phyloP scores from a whole-genome alignment of 345 rosid genomes.

The Lenwebbia sp. region DNA sequence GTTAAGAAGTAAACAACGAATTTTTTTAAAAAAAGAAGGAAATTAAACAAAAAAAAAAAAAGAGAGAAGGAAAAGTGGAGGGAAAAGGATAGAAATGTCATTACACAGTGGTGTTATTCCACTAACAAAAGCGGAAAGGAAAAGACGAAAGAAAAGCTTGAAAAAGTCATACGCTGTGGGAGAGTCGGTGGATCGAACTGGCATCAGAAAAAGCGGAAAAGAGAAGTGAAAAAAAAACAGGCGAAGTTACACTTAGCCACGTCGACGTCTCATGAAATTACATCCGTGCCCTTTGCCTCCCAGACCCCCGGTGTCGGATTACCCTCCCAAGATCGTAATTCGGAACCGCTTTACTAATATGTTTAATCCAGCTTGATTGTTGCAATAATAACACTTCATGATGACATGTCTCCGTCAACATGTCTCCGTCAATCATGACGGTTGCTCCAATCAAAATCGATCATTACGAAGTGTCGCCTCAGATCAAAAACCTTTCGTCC shows the following conservation, averaged over 20 bases:
- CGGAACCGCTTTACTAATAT: neutral
- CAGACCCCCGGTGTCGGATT: no score
- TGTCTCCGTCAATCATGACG: neutral
- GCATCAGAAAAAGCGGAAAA: neutral
- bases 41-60: accelerated
- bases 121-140: neutral
- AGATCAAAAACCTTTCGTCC: neutral
- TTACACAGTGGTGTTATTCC: neutral
- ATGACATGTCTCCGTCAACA: neutral
- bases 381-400: neutral
- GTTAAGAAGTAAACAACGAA: neutral
- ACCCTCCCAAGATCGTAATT: neutral
- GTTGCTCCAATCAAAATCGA: neutral
- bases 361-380: neutral
- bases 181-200: neutral
- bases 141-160: neutral
- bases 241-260: neutral
- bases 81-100: neutral
- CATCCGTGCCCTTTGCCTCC: neutral
- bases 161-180: neutral
- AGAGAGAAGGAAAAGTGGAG: no score
- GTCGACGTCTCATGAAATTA: neutral
- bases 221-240: neutral
- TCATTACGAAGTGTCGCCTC: neutral
- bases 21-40: neutral